These are phyloP conservation scores for Stachybotrys elegans DNA, from an alignment of 2,329 filamentous ascomycete genomes.

Conservation along the genomic window DNA sequence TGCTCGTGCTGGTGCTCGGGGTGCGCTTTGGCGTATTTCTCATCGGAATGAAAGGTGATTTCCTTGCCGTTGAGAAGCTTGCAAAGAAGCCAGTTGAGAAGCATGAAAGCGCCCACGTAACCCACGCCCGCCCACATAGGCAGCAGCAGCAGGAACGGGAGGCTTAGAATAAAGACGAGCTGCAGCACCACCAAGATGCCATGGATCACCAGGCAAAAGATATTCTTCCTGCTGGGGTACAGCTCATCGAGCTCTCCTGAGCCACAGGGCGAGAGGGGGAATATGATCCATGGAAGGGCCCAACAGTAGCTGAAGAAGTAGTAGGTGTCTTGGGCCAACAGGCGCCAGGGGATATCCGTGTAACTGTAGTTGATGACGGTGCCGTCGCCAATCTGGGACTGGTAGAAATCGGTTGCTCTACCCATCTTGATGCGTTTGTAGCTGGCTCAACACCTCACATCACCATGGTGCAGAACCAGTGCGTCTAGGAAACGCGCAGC, in stretches of 20 bases:
- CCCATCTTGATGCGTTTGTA: neutral
- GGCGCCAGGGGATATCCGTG: slow-evolving; percentile 48
- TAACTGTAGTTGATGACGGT: slow-evolving; percentile 58
- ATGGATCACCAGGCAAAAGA: slow-evolving; percentile 54
- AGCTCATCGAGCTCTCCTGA: slow-evolving; percentile 60
- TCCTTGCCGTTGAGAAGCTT: slow-evolving; percentile 43
- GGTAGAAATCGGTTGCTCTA: slow-evolving; percentile 45
- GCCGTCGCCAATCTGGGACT: slow-evolving; percentile 52
- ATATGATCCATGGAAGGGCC: slow-evolving; percentile 56
- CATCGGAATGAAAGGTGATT: slow-evolving; percentile 45
- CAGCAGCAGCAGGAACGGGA: slow-evolving; percentile 46
- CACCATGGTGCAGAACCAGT: no score
- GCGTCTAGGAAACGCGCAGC: no score
- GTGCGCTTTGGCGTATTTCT: slow-evolving; percentile 42
- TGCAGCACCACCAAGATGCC: slow-evolving; percentile 55
- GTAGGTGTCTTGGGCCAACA: slow-evolving; percentile 48
- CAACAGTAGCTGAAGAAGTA: slow-evolving; percentile 50
- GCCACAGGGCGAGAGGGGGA: slow-evolving; percentile 48
- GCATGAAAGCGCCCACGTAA: slow-evolving; percentile 37
- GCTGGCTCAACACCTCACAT: no score
- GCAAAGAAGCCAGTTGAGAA: slow-evolving; percentile 47
- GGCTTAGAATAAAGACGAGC: slow-evolving; percentile 50
- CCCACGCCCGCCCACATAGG: slow-evolving; percentile 42
- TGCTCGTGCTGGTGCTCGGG: slow-evolving; percentile 57
- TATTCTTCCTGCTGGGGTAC: slow-evolving; percentile 50